These are phyloP conservation scores for Luffa aegyptiaca DNA, from an alignment of 306 rosid genomes.

Conservation along the genomic window DNA sequence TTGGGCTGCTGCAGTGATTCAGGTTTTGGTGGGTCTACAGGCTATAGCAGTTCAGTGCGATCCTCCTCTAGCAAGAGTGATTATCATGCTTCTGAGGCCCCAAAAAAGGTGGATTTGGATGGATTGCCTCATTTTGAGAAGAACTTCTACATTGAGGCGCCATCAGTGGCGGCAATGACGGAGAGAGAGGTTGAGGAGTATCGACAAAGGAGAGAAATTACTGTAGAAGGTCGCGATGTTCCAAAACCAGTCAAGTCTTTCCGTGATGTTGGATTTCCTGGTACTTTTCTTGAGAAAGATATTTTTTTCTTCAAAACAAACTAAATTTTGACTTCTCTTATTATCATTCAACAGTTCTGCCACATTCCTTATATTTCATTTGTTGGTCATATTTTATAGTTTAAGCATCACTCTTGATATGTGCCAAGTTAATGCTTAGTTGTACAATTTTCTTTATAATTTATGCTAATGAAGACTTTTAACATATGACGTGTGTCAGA, in stretches of 20 bases:
- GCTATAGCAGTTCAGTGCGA: slow-evolving; percentile 38
- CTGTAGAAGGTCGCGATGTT: slow-evolving; percentile 88
- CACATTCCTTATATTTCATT: neutral
- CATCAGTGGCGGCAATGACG: slow-evolving; percentile 69
- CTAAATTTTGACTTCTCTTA: neutral
- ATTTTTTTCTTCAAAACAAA: neutral
- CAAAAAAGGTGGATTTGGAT: slow-evolving; percentile 69
- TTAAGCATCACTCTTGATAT: neutral
- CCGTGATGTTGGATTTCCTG: slow-evolving; percentile 80
- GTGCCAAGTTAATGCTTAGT: neutral
- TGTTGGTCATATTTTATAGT: neutral
- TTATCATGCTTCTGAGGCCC: slow-evolving; percentile 42
- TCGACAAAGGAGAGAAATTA: slow-evolving; percentile 62
- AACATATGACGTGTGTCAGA: slow-evolving; percentile 28
- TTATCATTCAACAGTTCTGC: neutral
- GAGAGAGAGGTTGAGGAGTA: slow-evolving; percentile 74
- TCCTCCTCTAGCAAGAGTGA: slow-evolving; percentile 53
- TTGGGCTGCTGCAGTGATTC: slow-evolving; percentile 57
- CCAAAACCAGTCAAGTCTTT: slow-evolving; percentile 91
- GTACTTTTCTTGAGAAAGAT: slow-evolving; percentile 17
- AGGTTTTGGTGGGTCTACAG: slow-evolving; percentile 55
- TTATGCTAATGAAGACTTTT: neutral
- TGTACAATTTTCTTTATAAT: neutral
- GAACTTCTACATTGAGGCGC: slow-evolving; percentile 70
- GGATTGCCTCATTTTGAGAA: slow-evolving; percentile 92